These are phyloP conservation scores for Trifolium repens DNA, from an alignment of 306 rosid species.

Conservation along the genomic window DNA sequence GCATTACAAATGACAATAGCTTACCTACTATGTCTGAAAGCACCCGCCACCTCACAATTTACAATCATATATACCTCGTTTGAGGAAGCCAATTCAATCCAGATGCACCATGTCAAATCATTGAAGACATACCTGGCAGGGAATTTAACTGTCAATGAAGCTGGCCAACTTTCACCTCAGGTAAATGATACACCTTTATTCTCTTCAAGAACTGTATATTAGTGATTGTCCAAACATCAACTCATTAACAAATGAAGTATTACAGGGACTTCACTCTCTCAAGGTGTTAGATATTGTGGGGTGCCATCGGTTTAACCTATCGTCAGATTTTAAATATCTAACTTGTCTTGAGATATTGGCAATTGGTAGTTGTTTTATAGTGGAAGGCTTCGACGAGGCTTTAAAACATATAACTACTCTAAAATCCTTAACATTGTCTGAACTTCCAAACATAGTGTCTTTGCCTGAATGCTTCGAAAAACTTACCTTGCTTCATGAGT, in stretches of 20 bases:
- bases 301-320: background rate
- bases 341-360: background rate
- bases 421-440: background rate
- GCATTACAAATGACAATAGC: background rate
- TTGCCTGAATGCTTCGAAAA: constrained; percentile 12
- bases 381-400: background rate
- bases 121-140: background rate
- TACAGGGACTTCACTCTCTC: background rate
- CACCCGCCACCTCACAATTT: constrained; percentile 21
- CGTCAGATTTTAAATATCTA: constrained; percentile 6
- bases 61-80: background rate
- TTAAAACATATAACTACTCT: constrained; percentile 24
- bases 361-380: background rate
- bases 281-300: rapidly evolving
- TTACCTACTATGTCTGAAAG: background rate
- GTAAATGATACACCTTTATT: background rate
- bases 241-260: background rate
- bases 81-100: background rate
- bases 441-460: constrained; percentile 15
- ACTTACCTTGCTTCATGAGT: background rate
- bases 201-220: background rate
- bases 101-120: background rate
- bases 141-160: background rate
- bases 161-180: background rate
- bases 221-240: background rate